Percentiles rank a stretch among this genome's conserved stretches.
Evolutionary conservation across 2,329 filamentous ascomycete species (phyloP).

Genomic region (Byssoonygena ceratinophila): DNA sequence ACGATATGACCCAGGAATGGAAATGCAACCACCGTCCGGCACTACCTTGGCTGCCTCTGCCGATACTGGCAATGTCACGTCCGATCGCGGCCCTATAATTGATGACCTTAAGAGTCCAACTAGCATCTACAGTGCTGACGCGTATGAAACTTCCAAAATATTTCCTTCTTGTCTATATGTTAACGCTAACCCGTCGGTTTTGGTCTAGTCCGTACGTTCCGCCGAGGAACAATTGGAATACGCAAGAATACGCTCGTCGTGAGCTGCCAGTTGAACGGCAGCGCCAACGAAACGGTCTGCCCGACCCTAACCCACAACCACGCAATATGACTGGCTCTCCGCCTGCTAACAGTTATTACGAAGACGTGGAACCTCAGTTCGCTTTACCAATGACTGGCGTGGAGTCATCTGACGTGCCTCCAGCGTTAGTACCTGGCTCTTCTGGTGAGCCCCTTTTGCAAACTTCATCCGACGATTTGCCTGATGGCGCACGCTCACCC

Average conservation of each 20-base stretch:
- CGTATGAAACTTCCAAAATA: constrained; percentile 47
- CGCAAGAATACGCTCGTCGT: constrained; percentile 10
- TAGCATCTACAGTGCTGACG: constrained; percentile 62
- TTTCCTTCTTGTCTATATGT: constrained; percentile 2
- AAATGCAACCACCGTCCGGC: constrained; percentile 67
- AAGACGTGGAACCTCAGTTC: constrained; percentile 87
- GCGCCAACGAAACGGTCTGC: constrained; percentile 17
- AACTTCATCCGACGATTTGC: constrained; percentile 53
- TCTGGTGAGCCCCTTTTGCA: constrained; percentile 34
- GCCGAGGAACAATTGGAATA: constrained; percentile 37
- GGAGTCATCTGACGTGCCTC: constrained; percentile 11
- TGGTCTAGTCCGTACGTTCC: constrained; percentile 30
- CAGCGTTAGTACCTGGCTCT: constrained; percentile 31
- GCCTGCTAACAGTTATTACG: constrained; percentile 57
- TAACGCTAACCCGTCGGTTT: neutral
- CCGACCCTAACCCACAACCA: constrained; percentile 21
- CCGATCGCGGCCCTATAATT: constrained; percentile 46
- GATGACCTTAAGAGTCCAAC: constrained; percentile 52
- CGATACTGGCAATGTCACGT: constrained; percentile 53
- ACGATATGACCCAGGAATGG: constrained; percentile 37
- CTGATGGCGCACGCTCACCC: constrained; percentile 57
- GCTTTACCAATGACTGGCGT: constrained; percentile 37
- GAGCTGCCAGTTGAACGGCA: constrained; percentile 3
- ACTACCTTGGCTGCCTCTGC: constrained; percentile 29
- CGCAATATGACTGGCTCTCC: constrained; percentile 18